Percentiles rank a stretch among this genome's conserved stretches.
Evolutionary conservation across 2,329 filamentous ascomycete genomes (phyloP).

Genomic region (Fusarium mundagurra): DNA sequence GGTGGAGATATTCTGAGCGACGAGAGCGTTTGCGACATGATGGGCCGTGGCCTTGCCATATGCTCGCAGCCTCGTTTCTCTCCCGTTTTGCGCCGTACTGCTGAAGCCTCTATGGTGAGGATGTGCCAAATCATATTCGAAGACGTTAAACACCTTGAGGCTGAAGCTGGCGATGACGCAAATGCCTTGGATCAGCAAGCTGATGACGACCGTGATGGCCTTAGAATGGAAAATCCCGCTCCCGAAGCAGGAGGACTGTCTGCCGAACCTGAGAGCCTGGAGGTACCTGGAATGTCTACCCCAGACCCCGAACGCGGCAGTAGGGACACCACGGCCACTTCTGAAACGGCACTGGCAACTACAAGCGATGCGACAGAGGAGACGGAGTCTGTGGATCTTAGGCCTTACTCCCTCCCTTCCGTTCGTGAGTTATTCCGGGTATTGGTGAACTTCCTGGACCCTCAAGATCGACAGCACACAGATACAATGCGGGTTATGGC

Average conservation of each 20-base stretch:
- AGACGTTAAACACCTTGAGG: slow-evolving; percentile 82
- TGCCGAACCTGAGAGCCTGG: slow-evolving; percentile 29
- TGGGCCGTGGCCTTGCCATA: slow-evolving; percentile 97
- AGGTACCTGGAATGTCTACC: slow-evolving; percentile 22
- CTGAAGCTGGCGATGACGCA: slow-evolving; percentile 74
- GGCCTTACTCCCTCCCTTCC: slow-evolving; percentile 91
- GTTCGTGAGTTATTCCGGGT: slow-evolving; percentile 95
- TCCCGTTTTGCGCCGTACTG: slow-evolving; percentile 87
- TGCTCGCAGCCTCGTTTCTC: slow-evolving; percentile 94
- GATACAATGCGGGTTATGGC: slow-evolving; percentile 98
- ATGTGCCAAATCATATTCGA: slow-evolving; percentile 99
- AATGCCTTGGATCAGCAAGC: slow-evolving; percentile 73
- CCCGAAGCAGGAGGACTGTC: slow-evolving; percentile 35
- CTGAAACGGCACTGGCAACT: slow-evolving; percentile 43
- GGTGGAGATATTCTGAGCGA: slow-evolving; percentile 95
- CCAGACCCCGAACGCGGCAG: slow-evolving; percentile 48
- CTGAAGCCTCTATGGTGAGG: slow-evolving; percentile 96
- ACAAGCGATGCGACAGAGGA: slow-evolving; percentile 51
- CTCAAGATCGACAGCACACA: slow-evolving; percentile 90
- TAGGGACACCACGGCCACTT: slow-evolving; percentile 63
- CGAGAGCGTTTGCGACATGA: slow-evolving; percentile 99
- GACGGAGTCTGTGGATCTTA: slow-evolving; percentile 68
- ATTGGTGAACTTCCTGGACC: slow-evolving; percentile 91
- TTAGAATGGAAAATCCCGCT: slow-evolving; percentile 75
- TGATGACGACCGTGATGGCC: slow-evolving; percentile 74